Evolutionary conservation across 2,329 filamentous ascomycete species (phyloP).

Genomic region (Colletotrichum shisoi): DNA sequence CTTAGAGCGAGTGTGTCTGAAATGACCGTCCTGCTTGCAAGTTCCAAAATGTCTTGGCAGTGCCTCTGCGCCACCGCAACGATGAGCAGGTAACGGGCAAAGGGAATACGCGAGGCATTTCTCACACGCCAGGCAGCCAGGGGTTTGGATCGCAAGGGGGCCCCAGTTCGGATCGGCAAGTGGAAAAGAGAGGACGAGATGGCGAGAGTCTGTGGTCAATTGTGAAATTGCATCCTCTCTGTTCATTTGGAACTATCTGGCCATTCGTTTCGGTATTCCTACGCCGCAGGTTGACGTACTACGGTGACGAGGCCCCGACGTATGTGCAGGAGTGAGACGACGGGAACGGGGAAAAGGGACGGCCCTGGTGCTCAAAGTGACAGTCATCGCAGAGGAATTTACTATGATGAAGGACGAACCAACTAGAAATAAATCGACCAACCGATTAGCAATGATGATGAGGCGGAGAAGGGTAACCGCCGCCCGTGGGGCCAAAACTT

Average conservation of each 20-base stretch:
- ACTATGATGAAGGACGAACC: not conserved
- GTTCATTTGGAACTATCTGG: not conserved
- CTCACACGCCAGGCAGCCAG: not conserved
- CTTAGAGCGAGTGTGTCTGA: not conserved
- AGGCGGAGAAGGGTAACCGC: not conserved
- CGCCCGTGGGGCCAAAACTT: slow-evolving; percentile 7
- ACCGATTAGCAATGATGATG: slow-evolving; percentile 1
- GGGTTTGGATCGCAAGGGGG: slow-evolving; percentile 9
- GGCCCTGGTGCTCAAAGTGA: not conserved
- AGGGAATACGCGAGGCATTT: slow-evolving; percentile 21
- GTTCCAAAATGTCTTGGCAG: slow-evolving; percentile 30
- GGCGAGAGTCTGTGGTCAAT: not conserved
- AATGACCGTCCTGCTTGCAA: slow-evolving; percentile 18
- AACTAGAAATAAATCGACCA: slow-evolving; percentile 9
- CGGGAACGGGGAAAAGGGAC: too few relatives aligned
- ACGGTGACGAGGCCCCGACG: slow-evolving; percentile 18
- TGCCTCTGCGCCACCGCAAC: slow-evolving; percentile 16
- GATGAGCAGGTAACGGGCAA: not conserved
- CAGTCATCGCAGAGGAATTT: too few relatives aligned
- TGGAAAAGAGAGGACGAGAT: slow-evolving; percentile 1
- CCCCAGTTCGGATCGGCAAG: not conserved
- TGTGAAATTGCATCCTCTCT: slow-evolving; percentile 5
- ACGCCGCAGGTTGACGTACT: slow-evolving; percentile 17
- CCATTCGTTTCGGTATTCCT: not conserved
- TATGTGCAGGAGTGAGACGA: not conserved